phyloP scores from a whole-genome alignment of 2,329 filamentous ascomycete species.

The Penicillium paneum region DNA sequence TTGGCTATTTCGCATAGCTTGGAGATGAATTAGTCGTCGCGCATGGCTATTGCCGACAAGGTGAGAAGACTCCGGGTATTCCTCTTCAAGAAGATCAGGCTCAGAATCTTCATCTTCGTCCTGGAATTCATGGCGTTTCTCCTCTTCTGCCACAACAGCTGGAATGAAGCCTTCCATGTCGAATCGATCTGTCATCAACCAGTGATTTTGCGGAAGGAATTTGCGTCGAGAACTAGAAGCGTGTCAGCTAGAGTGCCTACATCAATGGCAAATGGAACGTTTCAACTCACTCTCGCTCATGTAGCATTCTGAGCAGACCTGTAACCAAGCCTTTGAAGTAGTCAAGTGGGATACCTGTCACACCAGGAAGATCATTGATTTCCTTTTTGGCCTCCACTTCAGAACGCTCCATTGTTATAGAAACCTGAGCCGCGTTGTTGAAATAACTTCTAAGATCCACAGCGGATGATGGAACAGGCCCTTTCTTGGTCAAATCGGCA shows the following conservation, averaged over 20 bases:
- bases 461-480: constrained; percentile 33
- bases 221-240: constrained; percentile 65
- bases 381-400: constrained; percentile 40
- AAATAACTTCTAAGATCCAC: constrained; percentile 50
- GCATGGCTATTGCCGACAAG: constrained; percentile 59
- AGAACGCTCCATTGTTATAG: constrained; percentile 22
- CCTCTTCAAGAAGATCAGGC: constrained; percentile 43
- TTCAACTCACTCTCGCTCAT: constrained; percentile 69
- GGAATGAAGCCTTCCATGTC: constrained; percentile 86
- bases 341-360: constrained; percentile 70
- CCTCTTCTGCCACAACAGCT: constrained; percentile 83
- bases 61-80: constrained; percentile 32
- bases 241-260: not conserved
- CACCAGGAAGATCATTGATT: constrained; percentile 54
- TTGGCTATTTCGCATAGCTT: constrained; percentile 62
- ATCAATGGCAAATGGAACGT: not conserved
- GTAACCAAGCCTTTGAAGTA: constrained; percentile 79
- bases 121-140: constrained; percentile 67
- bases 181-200: constrained; percentile 86
- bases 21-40: constrained; percentile 60
- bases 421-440: constrained; percentile 24
- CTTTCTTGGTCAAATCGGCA: constrained; percentile 57
- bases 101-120: constrained; percentile 61
- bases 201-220: constrained; percentile 80
- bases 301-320: constrained; percentile 77